These are phyloP conservation scores for Colletotrichum paranaense DNA, from an alignment of 2,329 filamentous ascomycete genomes.

Conservation along the genomic window DNA sequence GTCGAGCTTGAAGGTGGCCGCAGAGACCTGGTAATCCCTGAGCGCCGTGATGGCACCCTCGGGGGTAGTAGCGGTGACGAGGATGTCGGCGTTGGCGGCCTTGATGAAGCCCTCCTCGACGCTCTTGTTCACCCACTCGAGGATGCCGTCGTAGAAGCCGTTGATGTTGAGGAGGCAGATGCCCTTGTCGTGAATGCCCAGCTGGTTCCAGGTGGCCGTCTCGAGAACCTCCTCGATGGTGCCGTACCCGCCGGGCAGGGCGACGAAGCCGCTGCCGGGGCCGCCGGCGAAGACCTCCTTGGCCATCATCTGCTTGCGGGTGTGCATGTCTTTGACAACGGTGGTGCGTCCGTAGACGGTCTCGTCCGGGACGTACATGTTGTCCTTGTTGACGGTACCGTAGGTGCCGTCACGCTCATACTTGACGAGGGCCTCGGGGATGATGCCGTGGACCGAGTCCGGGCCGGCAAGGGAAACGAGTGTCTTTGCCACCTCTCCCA, in stretches of 20 bases:
- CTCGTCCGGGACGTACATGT: slow-evolving; percentile 72
- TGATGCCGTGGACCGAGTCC: slow-evolving; percentile 88
- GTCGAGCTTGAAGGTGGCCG: slow-evolving; percentile 81
- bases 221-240: slow-evolving; percentile 97
- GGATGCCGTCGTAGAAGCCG: slow-evolving; percentile 90
- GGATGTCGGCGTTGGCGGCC: slow-evolving; percentile 76
- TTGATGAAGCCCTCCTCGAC: slow-evolving; percentile 83
- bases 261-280: slow-evolving; percentile 88
- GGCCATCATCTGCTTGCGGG: slow-evolving; percentile 94
- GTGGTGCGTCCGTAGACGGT: slow-evolving; percentile 83
- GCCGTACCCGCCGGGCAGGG: slow-evolving; percentile 89
- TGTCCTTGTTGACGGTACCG: slow-evolving; percentile 54
- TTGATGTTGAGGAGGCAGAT: slow-evolving; percentile 88
- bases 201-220: slow-evolving; percentile 92
- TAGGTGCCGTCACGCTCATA: slow-evolving; percentile 77
- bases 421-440: slow-evolving; percentile 84
- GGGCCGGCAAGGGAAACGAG: slow-evolving; percentile 87
- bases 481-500: slow-evolving; percentile 92
- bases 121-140: slow-evolving; percentile 83
- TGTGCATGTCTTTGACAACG: slow-evolving; percentile 95
- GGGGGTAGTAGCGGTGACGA: slow-evolving; percentile 79
- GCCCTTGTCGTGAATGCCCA: slow-evolving; percentile 87
- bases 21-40: slow-evolving; percentile 78
- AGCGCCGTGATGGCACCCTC: slow-evolving; percentile 79
- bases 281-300: slow-evolving; percentile 85